Conservation (phyloP, 306 rosid genomes). For the Malus sieversii region DNA sequence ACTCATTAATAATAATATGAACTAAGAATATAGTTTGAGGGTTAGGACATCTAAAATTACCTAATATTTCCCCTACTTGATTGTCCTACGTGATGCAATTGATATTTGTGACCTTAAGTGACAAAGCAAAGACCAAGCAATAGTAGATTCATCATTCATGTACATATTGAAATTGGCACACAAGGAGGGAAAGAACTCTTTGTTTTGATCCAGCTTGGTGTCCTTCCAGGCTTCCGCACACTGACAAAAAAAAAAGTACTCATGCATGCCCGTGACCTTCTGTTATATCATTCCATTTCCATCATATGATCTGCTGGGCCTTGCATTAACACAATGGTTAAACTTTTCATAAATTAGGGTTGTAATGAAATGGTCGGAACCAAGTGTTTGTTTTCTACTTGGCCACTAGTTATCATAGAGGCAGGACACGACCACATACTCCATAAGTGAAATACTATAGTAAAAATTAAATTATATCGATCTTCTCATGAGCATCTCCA, state of each 20-base stretch:
- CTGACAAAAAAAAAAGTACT: not conserved
- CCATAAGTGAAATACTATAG: not conserved
- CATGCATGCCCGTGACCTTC: not conserved
- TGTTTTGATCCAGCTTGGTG: not conserved
- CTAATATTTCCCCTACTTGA: not conserved
- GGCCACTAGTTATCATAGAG: not conserved
- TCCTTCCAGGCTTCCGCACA: not conserved
- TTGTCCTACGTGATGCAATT: not conserved
- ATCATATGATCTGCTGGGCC: not conserved
- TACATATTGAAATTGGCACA: not conserved
- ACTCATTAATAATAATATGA: not conserved
- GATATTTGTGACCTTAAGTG: not conserved
- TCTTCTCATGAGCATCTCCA: too few species aligned
- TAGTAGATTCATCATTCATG: not conserved
- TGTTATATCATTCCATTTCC: not conserved
- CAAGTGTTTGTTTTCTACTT: not conserved
- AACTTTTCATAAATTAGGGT: not conserved
- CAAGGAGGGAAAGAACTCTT: not conserved
- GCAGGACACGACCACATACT: not conserved
- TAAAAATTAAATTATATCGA: too few species aligned
- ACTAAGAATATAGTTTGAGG: not conserved
- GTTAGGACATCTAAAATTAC: not conserved
- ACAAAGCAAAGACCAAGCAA: not conserved
- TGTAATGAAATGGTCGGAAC: not conserved
- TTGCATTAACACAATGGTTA: not conserved